These are phyloP conservation scores for Citrus australasica DNA, from an alignment of 345 rosid genomes.

Conservation along the genomic window DNA sequence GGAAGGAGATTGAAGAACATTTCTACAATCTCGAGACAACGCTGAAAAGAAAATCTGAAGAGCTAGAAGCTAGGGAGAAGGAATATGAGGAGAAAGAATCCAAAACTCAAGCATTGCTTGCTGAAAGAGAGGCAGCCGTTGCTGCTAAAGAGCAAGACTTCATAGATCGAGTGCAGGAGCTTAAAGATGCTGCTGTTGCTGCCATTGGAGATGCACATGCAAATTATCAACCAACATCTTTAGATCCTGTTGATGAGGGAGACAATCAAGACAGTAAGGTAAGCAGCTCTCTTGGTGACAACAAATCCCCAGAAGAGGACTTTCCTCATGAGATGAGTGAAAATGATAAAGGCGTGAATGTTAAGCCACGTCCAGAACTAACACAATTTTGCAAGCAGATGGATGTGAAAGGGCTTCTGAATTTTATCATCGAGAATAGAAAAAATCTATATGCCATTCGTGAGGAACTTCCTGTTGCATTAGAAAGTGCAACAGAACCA, in stretches of 20 bases:
- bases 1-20: conserved; percentile 52
- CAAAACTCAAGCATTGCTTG: conserved; percentile 28
- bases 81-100: conserved; percentile 44
- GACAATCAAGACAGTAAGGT: conserved; percentile 44
- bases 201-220: conserved; percentile 40
- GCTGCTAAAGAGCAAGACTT: conserved; percentile 49
- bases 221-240: conserved; percentile 23
- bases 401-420: conserved; percentile 61
- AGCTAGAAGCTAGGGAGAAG: conserved; percentile 48
- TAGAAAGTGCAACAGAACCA: conserved; percentile 56
- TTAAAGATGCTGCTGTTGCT: conserved; percentile 59
- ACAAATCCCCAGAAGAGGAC: conserved; percentile 36
- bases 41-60: conserved; percentile 37
- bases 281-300: conserved; percentile 49
- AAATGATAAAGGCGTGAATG: conserved; percentile 36
- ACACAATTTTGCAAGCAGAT: conserved; percentile 56
- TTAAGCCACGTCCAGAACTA: conserved; percentile 48
- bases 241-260: conserved; percentile 27
- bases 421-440: conserved; percentile 41
- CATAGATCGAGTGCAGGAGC: conserved; percentile 55
- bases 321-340: conserved; percentile 35
- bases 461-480: conserved; percentile 51
- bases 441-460: conserved; percentile 37
- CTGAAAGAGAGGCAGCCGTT: conserved; percentile 44
- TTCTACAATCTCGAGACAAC: conserved; percentile 35